Conservation (phyloP, 106 monocot species). For the Posidonia australis region DNA sequence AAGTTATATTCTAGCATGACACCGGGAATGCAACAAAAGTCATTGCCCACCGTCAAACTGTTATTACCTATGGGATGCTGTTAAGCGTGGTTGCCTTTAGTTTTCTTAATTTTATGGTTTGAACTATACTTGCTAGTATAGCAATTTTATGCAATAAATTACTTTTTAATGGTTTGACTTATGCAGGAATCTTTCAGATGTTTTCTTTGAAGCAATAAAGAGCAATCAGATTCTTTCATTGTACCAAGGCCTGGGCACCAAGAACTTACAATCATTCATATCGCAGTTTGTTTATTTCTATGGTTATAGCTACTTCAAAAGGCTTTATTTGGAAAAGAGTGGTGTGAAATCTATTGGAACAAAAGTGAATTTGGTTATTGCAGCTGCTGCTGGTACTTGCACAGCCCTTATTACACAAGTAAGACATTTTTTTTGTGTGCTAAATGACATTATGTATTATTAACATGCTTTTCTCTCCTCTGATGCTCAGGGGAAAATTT, state of each 20-base stretch:
- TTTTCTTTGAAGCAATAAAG: constrained; percentile 79
- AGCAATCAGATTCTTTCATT: constrained; percentile 59
- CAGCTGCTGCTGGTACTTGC: constrained; percentile 91
- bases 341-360: constrained; percentile 78
- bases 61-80: no score
- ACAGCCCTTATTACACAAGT: constrained; percentile 82
- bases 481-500: not conserved
- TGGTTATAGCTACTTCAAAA: constrained; percentile 94
- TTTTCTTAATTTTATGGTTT: not conserved
- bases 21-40: no score
- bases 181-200: constrained; percentile 82
- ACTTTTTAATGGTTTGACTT: not conserved
- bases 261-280: constrained; percentile 84
- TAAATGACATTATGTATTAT: not conserved
- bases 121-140: not conserved
- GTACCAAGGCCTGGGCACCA: constrained; percentile 86
- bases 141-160: not conserved
- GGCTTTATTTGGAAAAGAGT: constrained; percentile 62
- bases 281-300: constrained; percentile 95
- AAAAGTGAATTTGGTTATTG: constrained; percentile 76
- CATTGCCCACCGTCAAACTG: no score
- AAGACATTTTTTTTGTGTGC: not conserved
- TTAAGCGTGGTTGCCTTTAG: no score
- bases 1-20: no score
- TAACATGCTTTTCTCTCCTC: not conserved